Evolutionary conservation across 768 basidiomycete species (phyloP), one percentile per base, ranked within the genome.

Genomic region (Amanita muscaria): DNA sequence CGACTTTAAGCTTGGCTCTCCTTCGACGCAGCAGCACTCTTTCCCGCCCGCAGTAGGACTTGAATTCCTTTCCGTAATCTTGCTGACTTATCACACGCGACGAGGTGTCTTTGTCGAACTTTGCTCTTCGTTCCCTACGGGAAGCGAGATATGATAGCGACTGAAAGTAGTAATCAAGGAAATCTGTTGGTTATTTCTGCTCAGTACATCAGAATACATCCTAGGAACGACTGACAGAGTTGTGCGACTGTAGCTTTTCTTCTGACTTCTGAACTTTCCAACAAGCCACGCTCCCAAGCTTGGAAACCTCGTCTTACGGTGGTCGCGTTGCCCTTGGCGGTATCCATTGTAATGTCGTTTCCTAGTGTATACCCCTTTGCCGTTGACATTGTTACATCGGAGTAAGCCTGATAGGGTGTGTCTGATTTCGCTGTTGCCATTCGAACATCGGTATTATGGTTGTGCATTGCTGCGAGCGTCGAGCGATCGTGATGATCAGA

Each of bases 151-250:
- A 97, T 14, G 89, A 90, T 29, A 99, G 74, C 1, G 80, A 76
- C 59, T 97, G 90, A 61, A 99, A 99, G 67, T 99, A 99, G 61
- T 99, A 98, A 64, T 98, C 94, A 40, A 96, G 77, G 66, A 97
- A 97, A 69, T 88, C 91, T 93, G 52, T 2, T 6, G 12, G 5
- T 30, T 14, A 14, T 27, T 24, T 10, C 38, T 12, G 15, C 21
- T 15, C 15, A 22, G 15, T 18, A 11, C 12, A 5, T 12, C 10
- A 42, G 31, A 15, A 32, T 24, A 24, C 51, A 51, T 42, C 6
- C 7, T 45, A 40, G 27, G 27, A 49, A 40, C 46, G 24, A 71
- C 83, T 56, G 59, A 93, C 92, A 99, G 36, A 99, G 78, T 59
- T 99, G 96, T 15, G 93, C 92, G 8, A 99, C 90, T 1, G 93